These are phyloP conservation scores for Coniella lustricola DNA, from an alignment of 2,329 filamentous ascomycete genomes.

Conservation along the genomic window DNA sequence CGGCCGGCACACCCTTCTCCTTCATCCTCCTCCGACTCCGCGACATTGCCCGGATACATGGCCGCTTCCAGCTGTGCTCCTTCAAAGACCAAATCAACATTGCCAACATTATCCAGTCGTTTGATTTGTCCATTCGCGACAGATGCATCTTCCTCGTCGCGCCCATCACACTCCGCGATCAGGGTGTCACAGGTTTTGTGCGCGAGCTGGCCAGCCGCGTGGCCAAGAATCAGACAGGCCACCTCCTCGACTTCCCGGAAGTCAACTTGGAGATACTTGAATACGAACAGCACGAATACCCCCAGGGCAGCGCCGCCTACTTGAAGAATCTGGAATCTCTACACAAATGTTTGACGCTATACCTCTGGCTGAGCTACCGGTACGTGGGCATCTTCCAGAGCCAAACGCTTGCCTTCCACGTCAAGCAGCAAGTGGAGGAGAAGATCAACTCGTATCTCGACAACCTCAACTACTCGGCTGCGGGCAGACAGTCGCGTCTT, in stretches of 20 bases:
- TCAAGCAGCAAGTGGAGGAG: constrained; percentile 70
- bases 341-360: constrained; percentile 76
- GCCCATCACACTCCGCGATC: constrained; percentile 54
- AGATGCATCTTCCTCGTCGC: constrained; percentile 68
- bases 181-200: constrained; percentile 42
- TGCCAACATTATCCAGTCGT: constrained; percentile 67
- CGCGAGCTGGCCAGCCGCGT: constrained; percentile 63
- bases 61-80: constrained; percentile 63
- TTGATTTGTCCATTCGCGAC: constrained; percentile 64
- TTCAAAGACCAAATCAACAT: constrained; percentile 57
- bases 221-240: constrained; percentile 57
- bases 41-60: constrained; percentile 57
- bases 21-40: constrained; percentile 73
- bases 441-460: constrained; percentile 61
- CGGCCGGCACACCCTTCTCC: constrained; percentile 70
- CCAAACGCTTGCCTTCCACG: constrained; percentile 68
- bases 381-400: constrained; percentile 75
- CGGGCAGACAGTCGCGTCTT: constrained; percentile 23
- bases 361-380: constrained; percentile 89
- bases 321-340: constrained; percentile 66
- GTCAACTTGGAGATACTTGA: constrained; percentile 72
- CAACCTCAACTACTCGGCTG: constrained; percentile 43
- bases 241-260: constrained; percentile 62
- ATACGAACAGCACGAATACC: constrained; percentile 37
- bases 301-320: constrained; percentile 44